Evolutionary conservation across 73 alveolate species (phyloP), one percentile per base, ranked within the genome.

Genomic region (Paramecium sonneborni): DNA sequence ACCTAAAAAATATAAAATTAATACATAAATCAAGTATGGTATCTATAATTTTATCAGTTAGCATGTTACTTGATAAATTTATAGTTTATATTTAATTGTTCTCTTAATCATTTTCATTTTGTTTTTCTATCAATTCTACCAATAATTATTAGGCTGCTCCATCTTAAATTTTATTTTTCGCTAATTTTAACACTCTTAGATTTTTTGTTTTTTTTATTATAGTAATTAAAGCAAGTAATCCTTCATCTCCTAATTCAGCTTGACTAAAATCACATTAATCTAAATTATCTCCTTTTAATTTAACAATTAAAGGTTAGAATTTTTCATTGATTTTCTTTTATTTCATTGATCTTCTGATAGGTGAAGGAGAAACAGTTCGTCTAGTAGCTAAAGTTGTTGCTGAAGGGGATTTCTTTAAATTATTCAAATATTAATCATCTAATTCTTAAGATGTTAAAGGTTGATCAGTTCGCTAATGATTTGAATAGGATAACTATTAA

Each of bases 161-260:
- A 37, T 74, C 87, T 74, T 74, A 34, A 14, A 74, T 35, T 35
- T 74, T 74, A 74, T 74, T 74, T n/a, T 74, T 74, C 0, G 87
- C 87, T 14, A 74, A 43, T 10, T 74, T 74, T 74, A 74, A 35
- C 11, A 35, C 58, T n/a, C 87, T 74, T 7, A 74, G 5, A 12
- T 35, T 35, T 35, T 35, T 74, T 14, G 62, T 30, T 38, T 35
- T 74, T 5, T 30, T 32, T 11, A 74, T 35, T 32, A 74, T 21
- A 1, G 62, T 35, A 12, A 28, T 28, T 9, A 74, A 21, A 74
- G 62, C 11, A n/a, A 74, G 14, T 9, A 74, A 35, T 74, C 87
- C 87, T 32, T 74, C 87, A 74, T 74, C 87, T 5, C 87, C 87
- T 32, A 74, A 35, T 32, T 74, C 87, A 9, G 87, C 87, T 35